Conservation (phyloP, 2,329 filamentous ascomycete genomes). For the Tolypocladium endophyticum region DNA sequence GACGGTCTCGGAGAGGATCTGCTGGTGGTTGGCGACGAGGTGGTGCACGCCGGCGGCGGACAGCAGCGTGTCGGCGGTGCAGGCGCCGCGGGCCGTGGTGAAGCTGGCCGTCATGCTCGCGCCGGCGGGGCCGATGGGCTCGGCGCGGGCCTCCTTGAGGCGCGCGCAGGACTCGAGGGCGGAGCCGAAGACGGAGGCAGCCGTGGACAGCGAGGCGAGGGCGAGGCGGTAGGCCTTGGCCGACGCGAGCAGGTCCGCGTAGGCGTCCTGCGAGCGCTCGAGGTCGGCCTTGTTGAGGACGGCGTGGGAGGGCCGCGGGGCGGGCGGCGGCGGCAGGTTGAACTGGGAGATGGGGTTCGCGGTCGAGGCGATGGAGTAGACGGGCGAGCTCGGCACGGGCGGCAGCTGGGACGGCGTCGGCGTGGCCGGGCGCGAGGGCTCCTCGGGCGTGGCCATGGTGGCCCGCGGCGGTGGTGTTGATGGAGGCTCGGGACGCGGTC, state of each 20-base stretch:
- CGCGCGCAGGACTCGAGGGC: constrained; percentile 59
- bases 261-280: constrained; percentile 50
- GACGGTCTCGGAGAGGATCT: constrained; percentile 58
- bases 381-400: constrained; percentile 51
- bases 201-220: constrained; percentile 47
- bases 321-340: constrained; percentile 50
- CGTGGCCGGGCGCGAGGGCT: constrained; percentile 28
- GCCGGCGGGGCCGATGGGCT: constrained; percentile 34
- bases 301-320: constrained; percentile 45
- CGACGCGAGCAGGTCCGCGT: constrained; percentile 48
- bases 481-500: neutral
- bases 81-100: constrained; percentile 33
- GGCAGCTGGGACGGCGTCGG: constrained; percentile 47
- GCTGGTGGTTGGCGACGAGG: constrained; percentile 58
- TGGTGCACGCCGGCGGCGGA: constrained; percentile 56
- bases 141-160: constrained; percentile 54
- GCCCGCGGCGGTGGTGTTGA: neutral
- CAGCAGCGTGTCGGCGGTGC: constrained; percentile 53
- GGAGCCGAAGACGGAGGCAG: constrained; percentile 52
- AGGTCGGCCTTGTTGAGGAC: constrained; percentile 55
- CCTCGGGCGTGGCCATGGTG: constrained; percentile 20
- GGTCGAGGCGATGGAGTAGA: constrained; percentile 54
- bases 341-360: constrained; percentile 48
- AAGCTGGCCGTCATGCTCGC: constrained; percentile 35
- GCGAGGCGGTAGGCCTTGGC: constrained; percentile 55